Conservation (phyloP, 495 filamentous ascomycete genomes). For the Penicillium riverlandense region DNA sequence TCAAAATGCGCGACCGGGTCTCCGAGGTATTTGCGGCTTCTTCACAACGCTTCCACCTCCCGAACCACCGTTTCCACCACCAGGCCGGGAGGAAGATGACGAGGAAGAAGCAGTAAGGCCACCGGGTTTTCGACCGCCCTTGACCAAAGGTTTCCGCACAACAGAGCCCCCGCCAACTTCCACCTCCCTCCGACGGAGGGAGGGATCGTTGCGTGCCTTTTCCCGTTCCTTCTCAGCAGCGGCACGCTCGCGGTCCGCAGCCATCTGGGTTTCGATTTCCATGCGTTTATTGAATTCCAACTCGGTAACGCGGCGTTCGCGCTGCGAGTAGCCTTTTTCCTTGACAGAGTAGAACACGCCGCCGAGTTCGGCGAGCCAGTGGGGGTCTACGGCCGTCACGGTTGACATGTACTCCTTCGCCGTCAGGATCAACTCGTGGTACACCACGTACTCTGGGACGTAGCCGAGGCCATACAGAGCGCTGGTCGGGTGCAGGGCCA, state of each 20-base stretch:
- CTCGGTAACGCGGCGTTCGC: constrained; percentile 85
- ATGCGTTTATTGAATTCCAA: constrained; percentile 91
- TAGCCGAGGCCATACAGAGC: constrained; percentile 89
- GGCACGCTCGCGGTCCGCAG: constrained; percentile 67
- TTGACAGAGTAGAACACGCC: constrained; percentile 99
- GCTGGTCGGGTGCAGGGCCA: constrained; percentile 89
- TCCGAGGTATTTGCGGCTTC: constrained; percentile 50
- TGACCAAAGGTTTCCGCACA: constrained; percentile 32
- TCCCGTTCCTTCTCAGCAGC: constrained; percentile 51
- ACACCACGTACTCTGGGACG: constrained; percentile 94
- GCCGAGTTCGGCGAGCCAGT: constrained; percentile 96
- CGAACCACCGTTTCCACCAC: constrained; percentile 22
- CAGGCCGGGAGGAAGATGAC: constrained; percentile 42
- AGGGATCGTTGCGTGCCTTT: constrained; percentile 27
- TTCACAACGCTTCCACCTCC: constrained; percentile 45
- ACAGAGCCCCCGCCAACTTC: constrained; percentile 30
- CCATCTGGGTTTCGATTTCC: constrained; percentile 94
- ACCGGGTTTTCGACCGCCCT: constrained; percentile 31
- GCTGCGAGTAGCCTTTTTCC: constrained; percentile 91
- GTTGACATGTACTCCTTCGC: constrained; percentile 98
- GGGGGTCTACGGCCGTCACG: constrained; percentile 92
- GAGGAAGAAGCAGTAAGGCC: constrained; percentile 30
- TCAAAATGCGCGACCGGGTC: constrained; percentile 49
- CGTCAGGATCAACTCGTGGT: constrained; percentile 96
- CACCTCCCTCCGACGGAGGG: constrained; percentile 28